Conservation (phyloP, 768 basidiomycete species). For the Leccinum incarnatum region DNA sequence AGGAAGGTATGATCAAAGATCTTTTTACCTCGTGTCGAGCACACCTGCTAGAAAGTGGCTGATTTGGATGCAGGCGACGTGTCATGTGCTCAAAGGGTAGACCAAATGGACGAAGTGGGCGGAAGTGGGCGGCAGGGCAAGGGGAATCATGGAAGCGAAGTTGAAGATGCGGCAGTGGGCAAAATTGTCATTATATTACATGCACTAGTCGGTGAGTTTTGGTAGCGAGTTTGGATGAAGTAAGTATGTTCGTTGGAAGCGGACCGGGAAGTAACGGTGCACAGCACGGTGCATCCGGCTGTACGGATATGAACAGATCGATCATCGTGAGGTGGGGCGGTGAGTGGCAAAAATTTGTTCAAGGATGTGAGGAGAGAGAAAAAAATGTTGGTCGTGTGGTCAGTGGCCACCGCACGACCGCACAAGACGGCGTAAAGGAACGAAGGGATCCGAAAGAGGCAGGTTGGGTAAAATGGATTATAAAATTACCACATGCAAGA, state of each 20-base stretch:
- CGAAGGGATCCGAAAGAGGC: slow-evolving; percentile 11
- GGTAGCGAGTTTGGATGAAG: slow-evolving; percentile 9
- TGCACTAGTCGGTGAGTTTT: slow-evolving; percentile 11
- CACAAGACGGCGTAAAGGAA: slow-evolving; percentile 3
- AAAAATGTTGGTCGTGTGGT: background rate
- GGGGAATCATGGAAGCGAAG: slow-evolving; percentile 25
- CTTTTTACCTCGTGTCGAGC: slow-evolving; percentile 31
- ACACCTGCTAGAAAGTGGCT: slow-evolving; percentile 21
- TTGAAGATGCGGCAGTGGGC: slow-evolving; percentile 10
- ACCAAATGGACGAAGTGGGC: slow-evolving; percentile 19
- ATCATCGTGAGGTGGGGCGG: slow-evolving; percentile 10
- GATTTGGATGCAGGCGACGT: slow-evolving; percentile 26
- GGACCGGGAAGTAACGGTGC: slow-evolving; percentile 24
- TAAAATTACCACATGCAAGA: slow-evolving; percentile 13
- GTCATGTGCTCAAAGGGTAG: slow-evolving; percentile 28
- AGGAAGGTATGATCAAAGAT: slow-evolving; percentile 26
- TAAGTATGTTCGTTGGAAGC: slow-evolving; percentile 3
- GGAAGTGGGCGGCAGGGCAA: slow-evolving; percentile 26
- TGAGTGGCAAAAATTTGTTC: slow-evolving; percentile 24
- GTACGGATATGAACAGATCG: slow-evolving; percentile 32
- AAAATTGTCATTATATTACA: slow-evolving; percentile 15
- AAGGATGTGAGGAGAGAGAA: slow-evolving; percentile 1
- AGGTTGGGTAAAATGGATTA: slow-evolving; percentile 7
- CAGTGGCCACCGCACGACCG: slow-evolving; percentile 1
- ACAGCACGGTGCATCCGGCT: slow-evolving; percentile 25